A percentile compares a stretch with the other conserved stretches of the same genome.
phyloP scores from a whole-genome alignment of 2,329 filamentous ascomycete species.

The Fusarium sp. region DNA sequence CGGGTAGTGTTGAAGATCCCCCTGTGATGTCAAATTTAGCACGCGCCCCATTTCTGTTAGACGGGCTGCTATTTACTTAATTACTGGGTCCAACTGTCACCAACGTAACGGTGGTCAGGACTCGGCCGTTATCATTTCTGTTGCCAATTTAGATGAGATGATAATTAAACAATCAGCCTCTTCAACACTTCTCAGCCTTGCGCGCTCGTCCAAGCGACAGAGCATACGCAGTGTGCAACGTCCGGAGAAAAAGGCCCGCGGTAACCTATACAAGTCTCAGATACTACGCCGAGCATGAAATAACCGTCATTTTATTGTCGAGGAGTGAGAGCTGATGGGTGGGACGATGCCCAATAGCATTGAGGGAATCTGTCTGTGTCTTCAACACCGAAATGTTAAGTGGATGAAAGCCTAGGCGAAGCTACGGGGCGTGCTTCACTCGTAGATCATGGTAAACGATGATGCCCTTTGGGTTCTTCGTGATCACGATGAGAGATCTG shows the following conservation, averaged over 20 bases:
- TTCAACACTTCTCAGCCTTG: slow-evolving; percentile 32
- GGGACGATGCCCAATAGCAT: slow-evolving; percentile 6
- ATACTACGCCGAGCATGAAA: slow-evolving; percentile 1
- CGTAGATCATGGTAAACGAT: slow-evolving; percentile 15
- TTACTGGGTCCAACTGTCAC: slow-evolving; percentile 27
- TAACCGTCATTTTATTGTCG: slow-evolving; percentile 3
- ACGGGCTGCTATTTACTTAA: slow-evolving; percentile 1
- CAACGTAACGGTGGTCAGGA: slow-evolving; percentile 34
- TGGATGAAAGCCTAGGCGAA: slow-evolving; percentile 9
- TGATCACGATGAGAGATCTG: slow-evolving; percentile 12
- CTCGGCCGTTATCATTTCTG: slow-evolving; percentile 1
- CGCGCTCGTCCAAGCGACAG: neutral
- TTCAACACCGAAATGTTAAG: slow-evolving; percentile 4
- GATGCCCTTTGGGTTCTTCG: neutral
- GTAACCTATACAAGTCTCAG: neutral
- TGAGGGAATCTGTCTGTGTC: neutral
- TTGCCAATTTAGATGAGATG: slow-evolving; percentile 21
- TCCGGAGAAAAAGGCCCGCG: slow-evolving; percentile 32
- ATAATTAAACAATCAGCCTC: slow-evolving; percentile 8
- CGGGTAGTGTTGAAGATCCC: slow-evolving; percentile 31
- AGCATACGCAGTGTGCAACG: neutral
- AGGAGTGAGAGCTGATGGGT: slow-evolving; percentile 2
- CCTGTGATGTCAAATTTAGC: slow-evolving; percentile 46
- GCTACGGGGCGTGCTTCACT: neutral
- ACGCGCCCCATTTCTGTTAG: slow-evolving; percentile 18